phyloP scores from a whole-genome alignment of 2,329 filamentous ascomycete species.

The Beauveria asiatica region DNA sequence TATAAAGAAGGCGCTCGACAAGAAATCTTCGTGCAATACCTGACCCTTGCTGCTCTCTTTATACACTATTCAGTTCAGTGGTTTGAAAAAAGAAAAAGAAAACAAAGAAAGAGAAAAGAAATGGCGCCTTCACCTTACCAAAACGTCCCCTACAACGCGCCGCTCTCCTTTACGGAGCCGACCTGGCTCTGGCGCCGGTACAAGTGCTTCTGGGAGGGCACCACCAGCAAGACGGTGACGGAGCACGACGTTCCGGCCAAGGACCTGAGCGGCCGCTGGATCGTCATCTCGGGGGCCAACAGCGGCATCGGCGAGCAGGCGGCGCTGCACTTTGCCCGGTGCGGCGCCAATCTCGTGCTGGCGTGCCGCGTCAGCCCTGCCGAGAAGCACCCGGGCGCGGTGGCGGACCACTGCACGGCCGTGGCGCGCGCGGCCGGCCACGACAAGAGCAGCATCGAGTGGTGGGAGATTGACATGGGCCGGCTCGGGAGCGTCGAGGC shows the following conservation, averaged over 20 bases:
- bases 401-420: constrained; percentile 17
- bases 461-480: constrained; percentile 21
- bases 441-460: constrained; percentile 16
- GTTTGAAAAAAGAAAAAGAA: too few relatives aligned
- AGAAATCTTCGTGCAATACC: neutral
- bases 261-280: constrained; percentile 13
- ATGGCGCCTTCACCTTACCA: constrained; percentile 2
- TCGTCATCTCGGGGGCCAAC: constrained; percentile 14
- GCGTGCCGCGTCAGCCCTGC: constrained; percentile 18
- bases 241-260: constrained; percentile 7
- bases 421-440: constrained; percentile 11
- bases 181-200: constrained; percentile 9
- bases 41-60: too few relatives aligned
- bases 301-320: constrained; percentile 22
- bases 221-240: constrained; percentile 1
- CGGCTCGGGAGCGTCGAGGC: constrained; percentile 19
- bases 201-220: constrained; percentile 9
- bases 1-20: neutral
- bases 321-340: constrained; percentile 17
- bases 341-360: constrained; percentile 21
- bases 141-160: constrained; percentile 10
- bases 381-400: constrained; percentile 17
- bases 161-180: constrained; percentile 9
- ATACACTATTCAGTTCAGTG: neutral
- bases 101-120: too few relatives aligned